A percentile compares a stretch with the other conserved stretches of the same genome.
Conservation (phyloP, 805 yeast genomes). For the Vanderwaltozyma polyspora region DNA sequence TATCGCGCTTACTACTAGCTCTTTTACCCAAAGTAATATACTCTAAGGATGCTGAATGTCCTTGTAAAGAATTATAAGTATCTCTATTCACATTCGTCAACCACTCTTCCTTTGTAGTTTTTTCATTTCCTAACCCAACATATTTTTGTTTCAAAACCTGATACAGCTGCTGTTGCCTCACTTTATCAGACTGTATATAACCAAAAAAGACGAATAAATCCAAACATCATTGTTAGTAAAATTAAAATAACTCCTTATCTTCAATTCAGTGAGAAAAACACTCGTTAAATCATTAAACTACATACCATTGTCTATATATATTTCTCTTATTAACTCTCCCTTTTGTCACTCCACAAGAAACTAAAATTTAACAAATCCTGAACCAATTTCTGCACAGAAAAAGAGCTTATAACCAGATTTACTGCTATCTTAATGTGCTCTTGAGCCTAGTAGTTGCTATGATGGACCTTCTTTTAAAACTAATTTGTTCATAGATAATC, state of each 20-base stretch:
- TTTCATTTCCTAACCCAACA: constrained; percentile 66
- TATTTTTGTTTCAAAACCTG: constrained; percentile 49
- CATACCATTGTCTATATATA: too few relatives aligned
- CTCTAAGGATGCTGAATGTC: constrained; percentile 23
- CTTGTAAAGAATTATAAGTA: constrained; percentile 19
- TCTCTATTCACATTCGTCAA: constrained; percentile 35
- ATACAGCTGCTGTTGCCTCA: constrained; percentile 46
- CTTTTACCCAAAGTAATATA: constrained; percentile 21
- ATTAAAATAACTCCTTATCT: not conserved
- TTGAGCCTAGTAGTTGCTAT: too few relatives aligned
- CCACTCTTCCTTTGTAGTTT: constrained; percentile 63
- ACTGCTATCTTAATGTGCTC: too few relatives aligned
- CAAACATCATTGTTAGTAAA: not conserved
- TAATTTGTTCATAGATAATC: too few relatives aligned
- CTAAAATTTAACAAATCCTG: too few relatives aligned
- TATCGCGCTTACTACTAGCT: constrained; percentile 13
- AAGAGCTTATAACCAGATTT: too few relatives aligned
- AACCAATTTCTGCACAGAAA: too few relatives aligned
- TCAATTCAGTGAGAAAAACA: not conserved
- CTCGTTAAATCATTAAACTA: too few relatives aligned
- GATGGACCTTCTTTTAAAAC: too few relatives aligned
- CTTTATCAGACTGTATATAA: constrained; percentile 58
- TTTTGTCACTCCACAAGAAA: too few relatives aligned
- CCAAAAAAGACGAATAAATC: too few relatives aligned
- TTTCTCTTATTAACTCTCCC: too few relatives aligned